phyloP scores from a whole-genome alignment of 2,329 filamentous ascomycete species.

The Trichoderma guizhouense region DNA sequence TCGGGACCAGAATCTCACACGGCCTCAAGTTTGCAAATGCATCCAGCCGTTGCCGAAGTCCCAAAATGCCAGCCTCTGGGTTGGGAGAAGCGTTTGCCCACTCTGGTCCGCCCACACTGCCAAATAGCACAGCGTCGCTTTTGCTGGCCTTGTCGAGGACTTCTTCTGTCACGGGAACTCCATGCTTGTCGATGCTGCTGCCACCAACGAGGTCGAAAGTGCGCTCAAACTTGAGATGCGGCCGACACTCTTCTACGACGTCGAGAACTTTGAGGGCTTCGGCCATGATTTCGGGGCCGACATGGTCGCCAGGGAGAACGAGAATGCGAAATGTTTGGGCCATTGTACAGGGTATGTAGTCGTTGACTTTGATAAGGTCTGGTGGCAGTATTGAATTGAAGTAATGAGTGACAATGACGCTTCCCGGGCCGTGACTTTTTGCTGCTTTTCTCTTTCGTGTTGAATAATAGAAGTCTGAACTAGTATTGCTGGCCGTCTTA shows the following conservation, averaged over 20 bases:
- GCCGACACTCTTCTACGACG: slow-evolving; percentile 34
- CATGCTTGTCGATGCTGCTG: slow-evolving; percentile 43
- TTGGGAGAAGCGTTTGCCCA: slow-evolving; percentile 41
- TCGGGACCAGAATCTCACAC: slow-evolving; percentile 44
- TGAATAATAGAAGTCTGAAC: neutral
- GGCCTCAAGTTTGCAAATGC: slow-evolving; percentile 51
- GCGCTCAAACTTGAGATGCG: slow-evolving; percentile 30
- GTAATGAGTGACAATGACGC: neutral
- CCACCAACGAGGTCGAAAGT: slow-evolving; percentile 32
- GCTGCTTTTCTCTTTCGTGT: neutral
- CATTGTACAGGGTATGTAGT: neutral
- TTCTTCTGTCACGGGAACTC: slow-evolving; percentile 41
- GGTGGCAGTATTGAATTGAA: neutral
- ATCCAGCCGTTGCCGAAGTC: slow-evolving; percentile 39
- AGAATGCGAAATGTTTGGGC: slow-evolving; percentile 33
- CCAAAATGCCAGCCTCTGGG: slow-evolving; percentile 44
- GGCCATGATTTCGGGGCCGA: slow-evolving; percentile 45
- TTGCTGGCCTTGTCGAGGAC: slow-evolving; percentile 40
- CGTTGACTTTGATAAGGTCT: neutral
- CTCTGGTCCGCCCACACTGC: slow-evolving; percentile 46
- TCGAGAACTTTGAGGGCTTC: slow-evolving; percentile 47
- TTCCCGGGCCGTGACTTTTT: neutral
- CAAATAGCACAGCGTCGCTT: slow-evolving; percentile 46
- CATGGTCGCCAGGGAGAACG: slow-evolving; percentile 45
- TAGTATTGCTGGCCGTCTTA: neutral